Base-by-base conservation (phyloP, 225 moss, liverwort and hornwort genomes). In the Pleurozium schreberi region DNA sequence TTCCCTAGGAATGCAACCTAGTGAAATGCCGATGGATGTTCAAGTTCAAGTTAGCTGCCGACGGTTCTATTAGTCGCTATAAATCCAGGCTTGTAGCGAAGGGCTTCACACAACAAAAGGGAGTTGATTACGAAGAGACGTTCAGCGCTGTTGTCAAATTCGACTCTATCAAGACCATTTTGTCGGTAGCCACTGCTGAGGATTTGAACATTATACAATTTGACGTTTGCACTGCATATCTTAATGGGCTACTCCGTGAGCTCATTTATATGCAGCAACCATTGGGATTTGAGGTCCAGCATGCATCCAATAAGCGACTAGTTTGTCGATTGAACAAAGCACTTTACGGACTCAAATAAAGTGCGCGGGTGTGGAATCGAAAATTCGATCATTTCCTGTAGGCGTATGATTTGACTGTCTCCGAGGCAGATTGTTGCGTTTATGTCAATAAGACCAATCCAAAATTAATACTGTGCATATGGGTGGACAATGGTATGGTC, bases 251-350 rank as follows among this genome's bases (percentile, higher is more conserved):
- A 2, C 14, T 70, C 0, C 0, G 25, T 0, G 14, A 70, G 3
- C 5, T 65, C 5, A 65, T 65, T 0, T 65, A 18, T 1, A 65
- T 65, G 34, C 65, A 65, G 1, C 34, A 65, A 2, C 18, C 65
- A 0, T 3, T 2, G 0, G 34, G 34, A 0, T 65, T 65, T 5
- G 18, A 65, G 9, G 1, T 34, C 3, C 2, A 4, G 1, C 15
- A 16, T 31, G 16, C 5, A 1, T 3, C 31, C 0, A 31, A 15
- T 16, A 31, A 1, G 2, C 9, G 5, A 2, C 2, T 34, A 0
- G 18, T 65, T 0, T 65, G 18, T 2, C 10, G 10, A 5, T 0
- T 66, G 0, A 36, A 66, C 5, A 66, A 65, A 34, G 34, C 65
- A 2, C 7, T 69, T 0, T 69, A 40, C 4, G 22, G 40, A 0